Base-by-base conservation (phyloP, 2,329 filamentous ascomycete species). In the Tetracladium maxilliforme region DNA sequence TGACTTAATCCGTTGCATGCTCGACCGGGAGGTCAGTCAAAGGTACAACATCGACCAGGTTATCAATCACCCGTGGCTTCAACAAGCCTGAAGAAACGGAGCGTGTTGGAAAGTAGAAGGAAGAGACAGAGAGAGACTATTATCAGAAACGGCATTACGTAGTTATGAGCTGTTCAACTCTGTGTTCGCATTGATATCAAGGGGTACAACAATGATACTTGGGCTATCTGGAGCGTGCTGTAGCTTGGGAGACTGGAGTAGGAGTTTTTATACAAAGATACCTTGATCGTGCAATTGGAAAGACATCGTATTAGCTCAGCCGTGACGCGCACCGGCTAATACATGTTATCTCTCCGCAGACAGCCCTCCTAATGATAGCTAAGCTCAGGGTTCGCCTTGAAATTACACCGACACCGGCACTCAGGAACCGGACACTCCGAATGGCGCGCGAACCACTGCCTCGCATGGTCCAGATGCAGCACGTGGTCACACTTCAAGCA, bases 41-140 rank as follows among this genome's bases (percentile, higher is more conserved):
- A 64, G 90, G 29, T 74, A 83, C 39, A 77, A 75, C n/a, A 95
- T 95, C 40, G 73, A 77, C 31, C 74, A 86, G 46, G 86, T 98
- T 11, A 55, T 93, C 29, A 70, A 81, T 27, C 87, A 95, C 51
- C 71, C 78, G n/a, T 98, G 90, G 90, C n/a, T n/a, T n/a, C n/a
- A n/a, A n/a, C 30, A 45, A 21, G 24, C n/a, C 24, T n/a, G 8
- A 7, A 10, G 10, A 18, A 18, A 16, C 7, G 10, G 21, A 13
- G 8, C 14, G 12, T 9, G n/a, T 19, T 19, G 18, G 9, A n/a
- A 9, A n/a, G 18, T 9, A 9, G n/a, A n/a, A 19, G 9, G 9
- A 9, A n/a, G 18, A n/a, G n/a, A n/a, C n/a, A n/a, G n/a, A n/a
- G n/a, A n/a, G n/a, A n/a, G n/a, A n/a, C n/a, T n/a, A n/a, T n/a